Evolutionary conservation across 345 rosid species (phyloP), one percentile per base, ranked within the genome.

Genomic region (Camelina laxa): DNA sequence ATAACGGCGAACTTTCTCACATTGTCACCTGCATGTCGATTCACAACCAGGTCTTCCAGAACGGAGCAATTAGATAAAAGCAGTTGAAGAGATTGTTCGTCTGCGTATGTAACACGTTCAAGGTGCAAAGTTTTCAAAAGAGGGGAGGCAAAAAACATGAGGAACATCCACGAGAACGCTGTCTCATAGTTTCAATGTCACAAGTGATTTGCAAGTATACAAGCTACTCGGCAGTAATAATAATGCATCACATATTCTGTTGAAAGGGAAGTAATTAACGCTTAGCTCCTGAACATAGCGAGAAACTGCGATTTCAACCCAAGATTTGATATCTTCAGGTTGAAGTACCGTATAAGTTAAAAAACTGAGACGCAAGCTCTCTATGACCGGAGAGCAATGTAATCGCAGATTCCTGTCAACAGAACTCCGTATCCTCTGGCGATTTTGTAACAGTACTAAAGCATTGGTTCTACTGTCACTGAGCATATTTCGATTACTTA

Each of bases 151-250:
- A 16, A 30, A 4, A 2, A 16, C 9, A 4, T n/a, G 14, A 62
- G 51, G 67, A 62, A 44, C 54, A 24, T 63, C 54, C 20, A 44
- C 36, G 1, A 63, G 54, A 22, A 63, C 6, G 3, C 3, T 2
- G 5, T 7, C 1, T 39, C 4, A 5, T 3, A 61, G 67, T 63
- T 63, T 63, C 68, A 44, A 45, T 10, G 38, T 63, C 3, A 63
- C 68, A 2, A 65, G 69, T 2, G 56, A 65, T 27, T 47, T 30
- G 56, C 41, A 64, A 14, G 55, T 45, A 10, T 47, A 65, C 56
- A 64, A 64, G 24, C 9, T 47, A 24, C 10, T 24, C 6, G 69
- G 69, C 36, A 59, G 5, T 17, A 59, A 33, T 35, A 59, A 2
- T 17, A 59, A 33, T 35, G 27, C 63, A 33, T n/a, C 1, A 59